A percentile compares a stretch with the other conserved stretches of the same genome.
Evolutionary conservation across 1,284 basidiomycete species (phyloP).

Genomic region (Exobasidium cylindrosporum): DNA sequence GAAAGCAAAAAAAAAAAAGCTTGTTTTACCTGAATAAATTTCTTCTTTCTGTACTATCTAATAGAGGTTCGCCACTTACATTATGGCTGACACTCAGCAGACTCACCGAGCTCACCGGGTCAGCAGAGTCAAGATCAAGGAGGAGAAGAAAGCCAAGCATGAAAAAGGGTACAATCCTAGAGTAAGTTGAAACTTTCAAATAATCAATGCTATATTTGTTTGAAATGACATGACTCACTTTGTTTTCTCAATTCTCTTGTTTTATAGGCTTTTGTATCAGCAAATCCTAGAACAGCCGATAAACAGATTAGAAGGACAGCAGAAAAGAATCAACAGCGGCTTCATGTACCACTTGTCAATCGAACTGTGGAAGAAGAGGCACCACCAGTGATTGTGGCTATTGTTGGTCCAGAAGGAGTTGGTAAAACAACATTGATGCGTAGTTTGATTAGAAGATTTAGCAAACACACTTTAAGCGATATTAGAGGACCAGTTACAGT

Average conservation of each 20-base stretch:
- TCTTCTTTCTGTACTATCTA: no score
- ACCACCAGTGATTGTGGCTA: conserved; percentile 91
- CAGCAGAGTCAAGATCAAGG: conserved; percentile 45
- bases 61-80: background rate
- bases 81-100: conserved; percentile 37
- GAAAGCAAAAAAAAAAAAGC: no score
- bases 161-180: conserved; percentile 79
- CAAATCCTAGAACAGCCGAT: conserved; percentile 59
- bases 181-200: conserved; percentile 61
- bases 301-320: conserved; percentile 83
- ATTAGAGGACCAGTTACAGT: conserved; percentile 92
- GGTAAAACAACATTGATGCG: conserved; percentile 94
- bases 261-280: conserved; percentile 73
- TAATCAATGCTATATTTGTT: background rate
- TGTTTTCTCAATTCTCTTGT: background rate
- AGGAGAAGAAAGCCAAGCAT: conserved; percentile 31
- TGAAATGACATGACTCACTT: no score
- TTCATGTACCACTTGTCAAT: conserved; percentile 94
- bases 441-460: conserved; percentile 84
- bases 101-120: conserved; percentile 46
- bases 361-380: conserved; percentile 80
- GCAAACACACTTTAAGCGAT: conserved; percentile 88
- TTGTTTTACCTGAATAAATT: no score
- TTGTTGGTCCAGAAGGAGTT: conserved; percentile 92
- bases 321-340: conserved; percentile 86